Evolutionary conservation across 768 basidiomycete genomes (phyloP), one percentile per base, ranked within the genome.

Genomic region (Neoboletus brunneissimus): DNA sequence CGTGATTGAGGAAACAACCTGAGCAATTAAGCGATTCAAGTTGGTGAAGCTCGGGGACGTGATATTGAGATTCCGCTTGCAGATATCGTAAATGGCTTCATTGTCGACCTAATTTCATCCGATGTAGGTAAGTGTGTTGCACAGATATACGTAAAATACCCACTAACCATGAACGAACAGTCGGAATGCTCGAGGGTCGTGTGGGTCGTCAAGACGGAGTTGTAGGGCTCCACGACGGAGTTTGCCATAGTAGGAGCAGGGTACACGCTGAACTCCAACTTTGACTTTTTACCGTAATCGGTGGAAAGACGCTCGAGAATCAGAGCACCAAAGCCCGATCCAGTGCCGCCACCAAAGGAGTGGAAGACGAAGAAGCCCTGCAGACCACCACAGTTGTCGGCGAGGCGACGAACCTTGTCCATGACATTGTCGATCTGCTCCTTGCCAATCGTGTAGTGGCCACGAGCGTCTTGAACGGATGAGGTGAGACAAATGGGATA

Each of bases 291-390:
- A 72, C 96, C 96, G 65, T 97, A 99, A 74, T 99, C 96, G 56
- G 89, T 89, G 18, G 95, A 95, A 51, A 99, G 86, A 63, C 91
- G 87, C 77, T 98, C 96, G 57, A 99, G 86, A 51, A 98, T 84
- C 63, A 98, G 85, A 50, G 96, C 94, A 67, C 96, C 96, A 71
- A 99, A 96, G 62, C 96, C 96, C 56, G 96, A 99, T 60, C 96
- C 96, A 60, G 96, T 98, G 75, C 96, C 96, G 69, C 96, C 96
- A 73, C 96, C 96, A 74, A 99, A 98, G 48, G 96, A 99, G 81
- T 98, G 96, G 87, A 98, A 98, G 65, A 97, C 94, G 72, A 98
- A 98, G 82, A 98, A 99, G 59, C 96, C 96, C 75, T 98, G 96
- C 27, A 98, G 87, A 67, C 96, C 96, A 53, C 83, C 81, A 79